phyloP scores from a whole-genome alignment of 495 filamentous ascomycete species.

The Patellaria atrata region DNA sequence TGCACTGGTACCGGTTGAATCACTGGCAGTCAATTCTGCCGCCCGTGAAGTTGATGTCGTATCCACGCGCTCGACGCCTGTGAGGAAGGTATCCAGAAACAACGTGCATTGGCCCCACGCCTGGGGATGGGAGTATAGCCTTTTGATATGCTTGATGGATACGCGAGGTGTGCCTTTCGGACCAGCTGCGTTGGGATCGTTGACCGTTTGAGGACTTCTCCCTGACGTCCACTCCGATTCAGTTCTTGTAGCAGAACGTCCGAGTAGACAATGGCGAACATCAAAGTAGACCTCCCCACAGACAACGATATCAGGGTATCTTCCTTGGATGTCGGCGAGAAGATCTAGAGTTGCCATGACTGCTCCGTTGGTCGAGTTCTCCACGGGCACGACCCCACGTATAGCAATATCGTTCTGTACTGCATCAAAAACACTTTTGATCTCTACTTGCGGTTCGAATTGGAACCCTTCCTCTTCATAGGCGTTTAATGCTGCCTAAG shows the following conservation, averaged over 20 bases:
- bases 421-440: constrained; percentile 59
- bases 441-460: constrained; percentile 20
- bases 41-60: constrained; percentile 75
- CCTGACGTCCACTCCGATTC: constrained; percentile 10
- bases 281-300: constrained; percentile 70
- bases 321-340: constrained; percentile 52
- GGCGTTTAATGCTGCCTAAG: too few relatives aligned
- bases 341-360: constrained; percentile 82
- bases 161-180: constrained; percentile 26
- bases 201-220: constrained; percentile 12
- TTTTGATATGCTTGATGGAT: constrained; percentile 35
- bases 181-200: constrained; percentile 8
- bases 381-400: constrained; percentile 82
- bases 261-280: constrained; percentile 76
- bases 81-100: constrained; percentile 54
- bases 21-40: constrained; percentile 55
- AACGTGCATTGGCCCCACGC: constrained; percentile 81
- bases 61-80: constrained; percentile 62
- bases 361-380: constrained; percentile 87
- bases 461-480: background rate
- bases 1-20: constrained; percentile 44
- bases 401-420: constrained; percentile 49
- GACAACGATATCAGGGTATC: constrained; percentile 51
- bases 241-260: constrained; percentile 17
- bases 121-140: constrained; percentile 74